Base-by-base conservation (phyloP, 305 asterid species). In the Fraxinus latifolia region DNA sequence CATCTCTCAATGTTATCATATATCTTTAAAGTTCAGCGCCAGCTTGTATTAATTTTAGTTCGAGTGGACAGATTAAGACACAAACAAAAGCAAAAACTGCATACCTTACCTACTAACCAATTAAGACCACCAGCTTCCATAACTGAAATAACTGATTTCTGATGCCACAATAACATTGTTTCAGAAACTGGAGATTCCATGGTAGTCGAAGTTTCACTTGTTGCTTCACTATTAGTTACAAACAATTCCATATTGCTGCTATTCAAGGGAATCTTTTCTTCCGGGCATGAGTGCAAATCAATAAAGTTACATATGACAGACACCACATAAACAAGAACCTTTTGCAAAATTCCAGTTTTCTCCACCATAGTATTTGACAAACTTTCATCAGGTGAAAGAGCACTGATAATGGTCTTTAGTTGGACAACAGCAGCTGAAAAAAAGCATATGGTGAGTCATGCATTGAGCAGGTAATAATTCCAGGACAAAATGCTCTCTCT, bases 61-160 rank as follows among this genome's bases (percentile, higher is more conserved):
- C 68, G 62, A 62, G 78, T 11, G 62, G 70, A 77, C 71, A 71
- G 36, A 74, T 68, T 79, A 83, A 81, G 82, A 71, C 71, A 68
- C 74, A 81, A 81, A 39, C 47, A 84, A 80, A 91, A 90, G 86
- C 84, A 77, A 88, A 86, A 85, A 85, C 80, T 85, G 93, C 97
- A 89, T 92, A 93, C 95, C 97, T 91, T 94, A 96, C 99, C 98
- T 94, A 94, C 93, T 91, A 96, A 93, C 99, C 99, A 96, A 83
- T 94, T 93, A 84, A 94, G 97, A 83, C 98, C 97, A 85, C 99
- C 99, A 82, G 99, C 98, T 88, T 96, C 99, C 98, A 94, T 92
- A 76, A 96, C 90, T 39, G 97, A 94, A 81, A 92, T 89, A 87
- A 94, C 91, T 77, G 98, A 89, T 83, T 89, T 93, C 84, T 94